Evolutionary conservation across 139 green algal genomes (phyloP).

Genomic region (Protoeuglena noctilucae): DNA sequence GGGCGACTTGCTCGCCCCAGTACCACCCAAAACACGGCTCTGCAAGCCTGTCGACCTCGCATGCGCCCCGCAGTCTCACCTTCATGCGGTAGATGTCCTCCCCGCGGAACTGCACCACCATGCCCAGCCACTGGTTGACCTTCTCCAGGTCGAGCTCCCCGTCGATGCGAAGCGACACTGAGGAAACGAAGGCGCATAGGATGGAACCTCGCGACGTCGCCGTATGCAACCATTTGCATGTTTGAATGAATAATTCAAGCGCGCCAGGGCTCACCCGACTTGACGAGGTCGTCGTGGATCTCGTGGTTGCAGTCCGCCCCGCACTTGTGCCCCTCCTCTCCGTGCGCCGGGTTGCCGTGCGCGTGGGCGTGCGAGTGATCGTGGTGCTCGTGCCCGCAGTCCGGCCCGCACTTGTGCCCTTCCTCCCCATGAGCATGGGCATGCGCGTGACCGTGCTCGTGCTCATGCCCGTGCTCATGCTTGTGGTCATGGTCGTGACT

Average conservation of each 20-base stretch:
- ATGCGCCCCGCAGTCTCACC: constrained; percentile 4
- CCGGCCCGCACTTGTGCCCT: background rate
- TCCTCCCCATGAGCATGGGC: constrained; percentile 13
- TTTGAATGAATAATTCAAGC: background rate
- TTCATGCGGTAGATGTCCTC: constrained; percentile 96
- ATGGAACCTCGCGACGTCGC: constrained; percentile 2
- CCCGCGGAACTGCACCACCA: constrained; percentile 51
- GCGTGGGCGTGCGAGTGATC: constrained; percentile 25
- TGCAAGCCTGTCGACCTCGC: background rate
- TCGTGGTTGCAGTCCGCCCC: constrained; percentile 3
- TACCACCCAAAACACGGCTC: background rate
- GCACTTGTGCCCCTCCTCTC: constrained; percentile 20
- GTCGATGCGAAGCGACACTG: constrained; percentile 56
- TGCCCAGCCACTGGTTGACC: constrained; percentile 79
- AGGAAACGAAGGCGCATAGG: constrained; percentile 15
- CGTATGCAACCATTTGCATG: constrained; percentile 3
- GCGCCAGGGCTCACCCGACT: too few species aligned
- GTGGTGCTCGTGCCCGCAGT: too few species aligned
- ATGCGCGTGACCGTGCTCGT: constrained; percentile 15
- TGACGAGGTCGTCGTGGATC: constrained; percentile 47
- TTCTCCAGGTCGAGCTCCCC: constrained; percentile 86
- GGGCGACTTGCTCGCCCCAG: background rate
- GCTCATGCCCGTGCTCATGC: constrained; percentile 14
- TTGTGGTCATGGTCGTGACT: constrained; percentile 13
- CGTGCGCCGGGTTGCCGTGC: constrained; percentile 12